Conservation (phyloP, 352 stramenopile species). For the Pythium grandisporangium region DNA sequence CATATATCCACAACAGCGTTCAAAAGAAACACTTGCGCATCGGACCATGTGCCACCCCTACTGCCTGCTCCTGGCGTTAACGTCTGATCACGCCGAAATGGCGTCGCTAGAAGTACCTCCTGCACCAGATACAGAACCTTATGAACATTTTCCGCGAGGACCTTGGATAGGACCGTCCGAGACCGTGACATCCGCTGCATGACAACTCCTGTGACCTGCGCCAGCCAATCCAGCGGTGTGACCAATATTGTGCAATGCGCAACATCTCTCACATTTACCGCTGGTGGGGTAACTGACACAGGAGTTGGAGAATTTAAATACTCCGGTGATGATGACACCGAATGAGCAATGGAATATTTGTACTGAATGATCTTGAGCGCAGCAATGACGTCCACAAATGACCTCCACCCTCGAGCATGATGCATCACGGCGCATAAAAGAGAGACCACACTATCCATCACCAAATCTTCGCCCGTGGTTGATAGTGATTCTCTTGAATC, state of each 20-base stretch:
- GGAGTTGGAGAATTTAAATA: too few relatives aligned
- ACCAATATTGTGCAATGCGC: constrained; percentile 15
- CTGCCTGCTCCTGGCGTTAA: too few relatives aligned
- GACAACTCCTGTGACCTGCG: constrained; percentile 53
- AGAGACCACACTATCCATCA: constrained; percentile 79
- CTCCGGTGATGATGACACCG: too few relatives aligned
- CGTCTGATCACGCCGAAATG: constrained; percentile 17
- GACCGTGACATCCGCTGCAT: constrained; percentile 68
- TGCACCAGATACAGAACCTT: constrained; percentile 58
- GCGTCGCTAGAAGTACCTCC: constrained; percentile 41
- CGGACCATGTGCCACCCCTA: constrained; percentile 25
- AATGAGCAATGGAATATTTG: constrained; percentile 33
- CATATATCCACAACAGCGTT: constrained; percentile 69
- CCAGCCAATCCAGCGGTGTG: constrained; percentile 54
- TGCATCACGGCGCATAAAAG: constrained; percentile 66
- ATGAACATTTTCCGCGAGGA: constrained; percentile 71
- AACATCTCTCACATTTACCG: constrained; percentile 3
- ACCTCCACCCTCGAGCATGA: constrained; percentile 44
- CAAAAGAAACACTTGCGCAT: constrained; percentile 59
- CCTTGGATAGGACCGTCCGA: constrained; percentile 63
- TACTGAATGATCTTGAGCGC: constrained; percentile 47
- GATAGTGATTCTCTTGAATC: too few relatives aligned
- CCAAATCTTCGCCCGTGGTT: constrained; percentile 71
- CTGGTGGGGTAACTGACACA: constrained; percentile 9
- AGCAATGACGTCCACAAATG: constrained; percentile 57